phyloP scores from a whole-genome alignment of 495 filamentous ascomycete genomes.

The Lasiosphaeriaceae sp. region DNA sequence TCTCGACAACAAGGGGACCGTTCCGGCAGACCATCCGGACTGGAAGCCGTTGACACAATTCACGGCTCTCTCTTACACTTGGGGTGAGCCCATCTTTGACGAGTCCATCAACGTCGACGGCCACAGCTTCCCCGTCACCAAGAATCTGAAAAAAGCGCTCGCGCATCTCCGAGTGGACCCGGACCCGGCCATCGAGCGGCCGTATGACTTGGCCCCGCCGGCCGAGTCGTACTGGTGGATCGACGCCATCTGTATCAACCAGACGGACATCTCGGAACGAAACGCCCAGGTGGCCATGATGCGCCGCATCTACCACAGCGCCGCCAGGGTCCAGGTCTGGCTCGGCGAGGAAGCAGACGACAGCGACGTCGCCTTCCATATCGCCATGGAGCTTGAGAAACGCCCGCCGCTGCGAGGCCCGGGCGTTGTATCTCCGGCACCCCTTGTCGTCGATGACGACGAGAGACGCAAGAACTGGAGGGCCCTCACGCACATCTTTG shows the following conservation, averaged over 20 bases:
- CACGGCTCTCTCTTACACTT: neutral
- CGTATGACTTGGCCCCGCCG: neutral
- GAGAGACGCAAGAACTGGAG: neutral
- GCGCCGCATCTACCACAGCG: neutral
- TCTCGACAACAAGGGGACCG: neutral
- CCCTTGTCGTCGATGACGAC: neutral
- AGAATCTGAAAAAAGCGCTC: neutral
- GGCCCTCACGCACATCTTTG: neutral
- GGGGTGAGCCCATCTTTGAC: neutral
- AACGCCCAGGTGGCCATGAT: neutral
- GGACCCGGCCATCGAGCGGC: neutral
- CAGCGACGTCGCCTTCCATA: neutral
- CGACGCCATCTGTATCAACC: neutral
- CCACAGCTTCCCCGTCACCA: neutral
- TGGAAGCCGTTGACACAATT: neutral
- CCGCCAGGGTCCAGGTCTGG: neutral
- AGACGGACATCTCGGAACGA: neutral
- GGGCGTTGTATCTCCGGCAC: neutral
- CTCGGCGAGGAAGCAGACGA: neutral
- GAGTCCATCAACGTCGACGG: neutral
- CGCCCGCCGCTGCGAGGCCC: neutral
- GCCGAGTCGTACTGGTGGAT: neutral
- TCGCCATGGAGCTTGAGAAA: neutral
- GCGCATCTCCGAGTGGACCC: neutral
- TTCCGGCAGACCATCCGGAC: neutral